Conservation (phyloP, 1,284 basidiomycete genomes). For the Fomitopsis palustris region DNA sequence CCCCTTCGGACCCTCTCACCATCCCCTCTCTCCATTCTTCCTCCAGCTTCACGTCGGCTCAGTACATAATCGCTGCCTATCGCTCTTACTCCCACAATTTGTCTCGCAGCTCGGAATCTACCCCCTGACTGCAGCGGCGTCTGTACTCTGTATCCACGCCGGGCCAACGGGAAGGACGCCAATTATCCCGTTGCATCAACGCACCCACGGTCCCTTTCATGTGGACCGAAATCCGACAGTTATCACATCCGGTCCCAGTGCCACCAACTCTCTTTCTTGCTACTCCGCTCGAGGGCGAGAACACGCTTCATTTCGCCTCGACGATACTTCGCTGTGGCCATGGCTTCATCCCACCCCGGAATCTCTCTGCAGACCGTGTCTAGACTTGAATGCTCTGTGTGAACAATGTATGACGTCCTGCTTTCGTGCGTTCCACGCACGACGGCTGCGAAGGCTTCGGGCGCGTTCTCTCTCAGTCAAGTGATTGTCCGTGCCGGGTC, state of each 20-base stretch:
- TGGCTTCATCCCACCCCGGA: neutral
- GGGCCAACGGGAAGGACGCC: neutral
- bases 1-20: neutral
- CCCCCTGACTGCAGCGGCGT: neutral
- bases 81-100: neutral
- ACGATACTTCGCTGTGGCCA: neutral
- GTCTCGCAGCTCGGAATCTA: neutral
- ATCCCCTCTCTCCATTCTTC: neutral
- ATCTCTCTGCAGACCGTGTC: neutral
- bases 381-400: neutral
- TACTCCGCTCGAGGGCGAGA: neutral
- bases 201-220: neutral
- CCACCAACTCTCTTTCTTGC: constrained; percentile 1
- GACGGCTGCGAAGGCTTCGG: neutral
- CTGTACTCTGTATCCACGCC: neutral
- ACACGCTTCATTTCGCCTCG: neutral
- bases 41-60: neutral
- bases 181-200: neutral
- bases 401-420: neutral
- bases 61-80: neutral
- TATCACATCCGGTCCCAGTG: neutral
- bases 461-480: neutral
- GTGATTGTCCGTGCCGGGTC: neutral
- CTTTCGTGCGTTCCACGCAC: neutral
- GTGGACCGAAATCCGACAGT: neutral